These are phyloP conservation scores for Quercus berberidifolia DNA, from an alignment of 306 rosid species.

Conservation along the genomic window DNA sequence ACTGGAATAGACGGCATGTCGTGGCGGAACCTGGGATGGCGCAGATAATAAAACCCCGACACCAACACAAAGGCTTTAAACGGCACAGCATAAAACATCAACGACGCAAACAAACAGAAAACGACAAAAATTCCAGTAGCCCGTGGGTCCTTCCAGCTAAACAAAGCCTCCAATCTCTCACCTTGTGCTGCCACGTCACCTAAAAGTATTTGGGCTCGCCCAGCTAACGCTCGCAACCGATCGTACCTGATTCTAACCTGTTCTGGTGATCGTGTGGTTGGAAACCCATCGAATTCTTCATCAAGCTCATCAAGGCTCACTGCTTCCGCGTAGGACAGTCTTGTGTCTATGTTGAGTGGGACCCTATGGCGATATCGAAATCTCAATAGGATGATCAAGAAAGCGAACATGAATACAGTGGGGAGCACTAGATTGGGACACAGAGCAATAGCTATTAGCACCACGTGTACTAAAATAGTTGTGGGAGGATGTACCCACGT, in stretches of 20 bases:
- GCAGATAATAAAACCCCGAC: constrained; percentile 57
- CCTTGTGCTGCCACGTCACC: constrained; percentile 95
- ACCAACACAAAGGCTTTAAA: constrained; percentile 52
- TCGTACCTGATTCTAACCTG: constrained; percentile 61
- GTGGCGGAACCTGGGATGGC: constrained; percentile 76
- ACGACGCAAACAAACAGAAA: constrained; percentile 59
- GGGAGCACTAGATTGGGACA: constrained; percentile 66
- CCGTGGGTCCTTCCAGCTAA: constrained; percentile 77
- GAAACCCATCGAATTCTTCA: constrained; percentile 85
- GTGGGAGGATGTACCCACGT: constrained; percentile 78
- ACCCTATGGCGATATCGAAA: constrained; percentile 39
- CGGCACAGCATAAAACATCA: constrained; percentile 66
- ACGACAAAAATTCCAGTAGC: constrained; percentile 79
- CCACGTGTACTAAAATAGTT: constrained; percentile 51
- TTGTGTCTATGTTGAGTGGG: constrained; percentile 56
- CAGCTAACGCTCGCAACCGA: constrained; percentile 65
- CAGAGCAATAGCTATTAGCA: constrained; percentile 46
- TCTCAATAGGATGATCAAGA: constrained; percentile 48
- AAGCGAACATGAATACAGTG: constrained; percentile 68
- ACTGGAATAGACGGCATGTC: constrained; percentile 78
- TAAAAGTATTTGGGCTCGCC: constrained; percentile 66
- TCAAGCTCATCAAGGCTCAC: constrained; percentile 72
- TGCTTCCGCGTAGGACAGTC: constrained; percentile 65
- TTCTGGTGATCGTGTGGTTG: constrained; percentile 46
- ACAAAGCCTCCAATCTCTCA: constrained; percentile 77